Evolutionary conservation across 2,329 filamentous ascomycete species (phyloP), one percentile per base, ranked within the genome.

Genomic region (Trichoderma afroharzianum): DNA sequence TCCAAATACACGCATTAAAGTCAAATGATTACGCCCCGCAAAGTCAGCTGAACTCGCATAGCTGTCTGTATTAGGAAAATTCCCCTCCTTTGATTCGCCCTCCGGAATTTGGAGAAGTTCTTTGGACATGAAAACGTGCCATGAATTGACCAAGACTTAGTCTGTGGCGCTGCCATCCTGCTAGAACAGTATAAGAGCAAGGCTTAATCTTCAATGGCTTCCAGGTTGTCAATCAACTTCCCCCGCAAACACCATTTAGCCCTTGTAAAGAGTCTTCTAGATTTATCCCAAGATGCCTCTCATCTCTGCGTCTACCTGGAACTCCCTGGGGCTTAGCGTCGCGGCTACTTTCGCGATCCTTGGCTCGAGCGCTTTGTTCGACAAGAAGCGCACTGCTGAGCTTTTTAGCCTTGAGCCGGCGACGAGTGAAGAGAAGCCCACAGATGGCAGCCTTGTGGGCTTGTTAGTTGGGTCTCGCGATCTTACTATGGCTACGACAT

Each of bases 291-390:
- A 12, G 43, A 63, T 70, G 68, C 39, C 58, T 53, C 36, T 43
- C 36, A 26, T 73, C 21, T 72, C 72, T 12, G 15, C 63, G 8
- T 64, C 73, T 3, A 73, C 75, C 5, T 76, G 74, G 74, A 75
- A 73, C 59, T 43, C 71, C 0, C 72, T 75, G 12, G 75, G 75
- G 4, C 66, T 76, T 3, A 73, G 74, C n/a, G 74, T 75, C 4
- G 75, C 74, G 7, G 62, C 57, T 14, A 63, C 70, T 14, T 76
- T 72, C 69, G 55, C 71, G 6, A n/a, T 73, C 3, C 74, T 76
- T 3, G 73, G 74, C 53, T 55, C 72, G 3, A 21, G 72, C 53
- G 71, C 66, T 33, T 67, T 74, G 36, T 18, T 73, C 21, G 61
- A 68, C 4, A 73, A 72, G 9, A 53, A 47, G 7, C 61, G 57